phyloP scores from a whole-genome alignment of 2,329 filamentous ascomycete genomes.

The Diaporthe citrichinensis region DNA sequence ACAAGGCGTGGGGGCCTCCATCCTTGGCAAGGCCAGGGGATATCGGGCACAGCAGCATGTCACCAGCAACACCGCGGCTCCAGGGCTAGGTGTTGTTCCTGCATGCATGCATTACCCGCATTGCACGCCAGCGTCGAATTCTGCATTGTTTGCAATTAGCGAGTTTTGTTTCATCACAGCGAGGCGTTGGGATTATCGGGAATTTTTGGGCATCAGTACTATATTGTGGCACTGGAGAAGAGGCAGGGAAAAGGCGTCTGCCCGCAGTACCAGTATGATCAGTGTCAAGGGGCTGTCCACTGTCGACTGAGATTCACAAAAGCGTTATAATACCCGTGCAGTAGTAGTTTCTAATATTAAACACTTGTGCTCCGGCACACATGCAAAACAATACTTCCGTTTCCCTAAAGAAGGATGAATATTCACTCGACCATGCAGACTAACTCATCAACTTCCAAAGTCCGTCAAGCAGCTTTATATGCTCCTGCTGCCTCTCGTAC shows the following conservation, averaged over 20 bases:
- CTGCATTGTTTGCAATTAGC: constrained; percentile 30
- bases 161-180: constrained; percentile 38
- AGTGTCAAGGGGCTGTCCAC: background rate
- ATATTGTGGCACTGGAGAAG: background rate
- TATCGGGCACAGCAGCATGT: background rate
- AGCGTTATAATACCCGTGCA: constrained; percentile 11
- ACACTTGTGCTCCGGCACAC: constrained; percentile 15
- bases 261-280: background rate
- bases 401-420: too few relatives aligned
- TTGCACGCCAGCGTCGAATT: constrained; percentile 8
- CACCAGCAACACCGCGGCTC: background rate
- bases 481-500: background rate
- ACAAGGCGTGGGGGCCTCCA: background rate
- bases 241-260: background rate
- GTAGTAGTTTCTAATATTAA: constrained; percentile 31
- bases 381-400: background rate
- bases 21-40: background rate
- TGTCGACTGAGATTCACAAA: constrained; percentile 5
- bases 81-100: background rate
- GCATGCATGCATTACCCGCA: background rate
- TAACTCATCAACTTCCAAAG: background rate
- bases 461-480: background rate
- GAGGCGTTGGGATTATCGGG: constrained; percentile 39
- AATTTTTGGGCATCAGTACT: constrained; percentile 9
- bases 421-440: background rate